Conservation (phyloP, 768 basidiomycete genomes). For the Mycena leptocephala region DNA sequence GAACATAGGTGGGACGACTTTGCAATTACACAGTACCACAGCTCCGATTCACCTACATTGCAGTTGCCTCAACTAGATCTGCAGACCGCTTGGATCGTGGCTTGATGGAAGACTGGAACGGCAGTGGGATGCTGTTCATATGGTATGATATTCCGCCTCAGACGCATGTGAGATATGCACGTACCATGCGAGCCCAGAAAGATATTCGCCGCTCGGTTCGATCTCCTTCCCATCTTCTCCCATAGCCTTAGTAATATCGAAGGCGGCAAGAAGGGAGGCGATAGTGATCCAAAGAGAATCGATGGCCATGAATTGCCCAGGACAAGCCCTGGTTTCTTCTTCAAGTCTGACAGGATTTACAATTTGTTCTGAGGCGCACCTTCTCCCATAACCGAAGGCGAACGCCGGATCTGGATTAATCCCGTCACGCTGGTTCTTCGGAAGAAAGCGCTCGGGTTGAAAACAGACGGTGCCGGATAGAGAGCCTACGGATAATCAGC, state of each 20-base stretch:
- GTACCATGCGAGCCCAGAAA: background rate
- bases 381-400: background rate
- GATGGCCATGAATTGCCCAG: background rate
- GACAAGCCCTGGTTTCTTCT: background rate
- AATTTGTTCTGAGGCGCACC: background rate
- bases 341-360: background rate
- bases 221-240: background rate
- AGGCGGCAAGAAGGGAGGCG: background rate
- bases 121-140: too few relatives aligned
- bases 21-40: too few relatives aligned
- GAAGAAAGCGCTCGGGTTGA: background rate
- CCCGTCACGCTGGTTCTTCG: background rate
- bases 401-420: background rate
- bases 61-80: too few relatives aligned
- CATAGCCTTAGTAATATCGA: background rate
- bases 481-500: background rate
- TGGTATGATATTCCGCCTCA: too few relatives aligned
- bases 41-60: too few relatives aligned
- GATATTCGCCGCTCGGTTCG: background rate
- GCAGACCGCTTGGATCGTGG: too few relatives aligned
- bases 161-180: too few relatives aligned
- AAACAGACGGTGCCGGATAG: background rate
- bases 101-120: too few relatives aligned
- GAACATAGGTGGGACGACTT: too few relatives aligned
- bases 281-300: background rate